Base-by-base conservation (phyloP, 2,329 filamentous ascomycete species). In the Neoascochyta sp. region DNA sequence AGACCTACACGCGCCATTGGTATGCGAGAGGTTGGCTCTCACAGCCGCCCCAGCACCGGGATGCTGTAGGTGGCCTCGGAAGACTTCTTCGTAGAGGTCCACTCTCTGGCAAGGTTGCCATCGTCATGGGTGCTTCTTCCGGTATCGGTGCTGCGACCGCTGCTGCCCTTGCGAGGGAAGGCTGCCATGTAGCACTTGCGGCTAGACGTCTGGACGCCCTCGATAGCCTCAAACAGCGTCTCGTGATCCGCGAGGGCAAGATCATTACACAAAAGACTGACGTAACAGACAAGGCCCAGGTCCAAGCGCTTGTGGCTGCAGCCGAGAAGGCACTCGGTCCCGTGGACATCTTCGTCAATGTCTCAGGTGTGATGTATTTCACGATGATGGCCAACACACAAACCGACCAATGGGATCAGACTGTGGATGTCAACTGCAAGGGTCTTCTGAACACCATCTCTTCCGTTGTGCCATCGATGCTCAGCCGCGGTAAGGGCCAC, bases 361-460 rank as follows among this genome's bases (percentile, higher is more conserved):
- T 83, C 52, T 86, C 85, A 0, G 85, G 85, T 19, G 85, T 90
- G 55, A 90, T 90, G 85, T 90, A 90, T 67, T 90, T 80, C 64
- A 89, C 85, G 32, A 80, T 89, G 79, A 89, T 90, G 85, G 77
- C 80, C 34, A 89, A 88, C 55, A 74, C 69, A 10, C 74, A 83
- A 42, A 75, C 70, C 0, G 81, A 85, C 4, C 80, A 90, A 50
- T 90, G 85, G 85, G 80, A 88, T 42, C 81, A 76, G 35, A 89
- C 84, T 0, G 83, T 90, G 22, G 85, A 89, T 49, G 83, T 90
- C 46, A 90, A 90, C 67, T 89, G 85, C 77, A 89, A 89, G 64
- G 85, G 85, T 20, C 72, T 90, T 1, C 67, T 89, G 31, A 74
- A 90, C 68, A 81, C 79, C 44, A 70, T 90, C 3, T 75, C 82